Evolutionary conservation across 83 land plant species (phyloP).

Genomic region (Diphasiastrum complanatum): DNA sequence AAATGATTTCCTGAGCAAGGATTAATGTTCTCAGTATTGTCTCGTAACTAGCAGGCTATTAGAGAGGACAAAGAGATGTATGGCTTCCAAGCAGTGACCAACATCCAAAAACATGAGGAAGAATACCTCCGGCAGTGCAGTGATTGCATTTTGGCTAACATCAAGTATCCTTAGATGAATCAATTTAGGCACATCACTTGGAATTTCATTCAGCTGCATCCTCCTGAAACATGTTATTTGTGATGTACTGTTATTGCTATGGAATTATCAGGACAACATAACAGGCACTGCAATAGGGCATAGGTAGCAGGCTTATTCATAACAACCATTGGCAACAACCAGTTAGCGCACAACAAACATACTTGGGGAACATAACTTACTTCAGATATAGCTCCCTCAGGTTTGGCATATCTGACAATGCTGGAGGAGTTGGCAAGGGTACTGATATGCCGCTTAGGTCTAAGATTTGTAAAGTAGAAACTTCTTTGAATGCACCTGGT

Average conservation of each 20-base stretch:
- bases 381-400: constrained; percentile 79
- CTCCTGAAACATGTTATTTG: constrained; percentile 49
- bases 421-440: constrained; percentile 52
- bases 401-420: constrained; percentile 54
- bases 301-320: too few relatives aligned
- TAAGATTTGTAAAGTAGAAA: constrained; percentile 60
- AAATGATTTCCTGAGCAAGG: constrained; percentile 47
- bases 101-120: neutral
- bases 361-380: too few relatives aligned
- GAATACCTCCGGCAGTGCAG: constrained; percentile 53
- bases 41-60: neutral
- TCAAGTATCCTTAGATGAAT: constrained; percentile 53
- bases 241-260: neutral
- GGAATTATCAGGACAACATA: neutral
- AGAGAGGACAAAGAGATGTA: neutral
- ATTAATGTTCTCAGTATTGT: neutral
- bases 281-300: neutral
- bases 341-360: too few relatives aligned
- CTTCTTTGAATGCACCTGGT: constrained; percentile 52
- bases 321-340: too few relatives aligned
- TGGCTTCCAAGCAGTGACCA: neutral
- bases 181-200: constrained; percentile 44
- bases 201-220: constrained; percentile 53
- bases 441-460: constrained; percentile 67
- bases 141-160: constrained; percentile 66